These are phyloP conservation scores for Cicer judaicum DNA, from an alignment of 306 rosid species.

Conservation along the genomic window DNA sequence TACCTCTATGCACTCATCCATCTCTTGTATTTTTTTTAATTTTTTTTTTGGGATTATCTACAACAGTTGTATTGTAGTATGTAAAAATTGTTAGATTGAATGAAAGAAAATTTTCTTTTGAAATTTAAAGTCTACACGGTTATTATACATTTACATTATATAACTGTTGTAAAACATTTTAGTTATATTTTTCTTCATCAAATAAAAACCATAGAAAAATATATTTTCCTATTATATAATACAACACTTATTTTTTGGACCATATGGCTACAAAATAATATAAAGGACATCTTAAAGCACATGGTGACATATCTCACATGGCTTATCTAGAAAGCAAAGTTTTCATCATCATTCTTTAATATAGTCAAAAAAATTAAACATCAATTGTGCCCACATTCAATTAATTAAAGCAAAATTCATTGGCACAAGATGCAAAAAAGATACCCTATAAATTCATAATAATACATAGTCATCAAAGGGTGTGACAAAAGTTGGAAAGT, in stretches of 20 bases:
- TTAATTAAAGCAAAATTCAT: slow-evolving; percentile 24
- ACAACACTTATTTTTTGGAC: slow-evolving; percentile 42
- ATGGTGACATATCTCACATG: slow-evolving; percentile 58
- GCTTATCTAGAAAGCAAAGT: slow-evolving; percentile 49
- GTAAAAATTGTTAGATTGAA: too few species aligned
- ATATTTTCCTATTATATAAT: slow-evolving; percentile 13
- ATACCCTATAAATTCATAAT: slow-evolving; percentile 31
- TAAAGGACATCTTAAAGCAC: slow-evolving; percentile 43
- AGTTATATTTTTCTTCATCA: slow-evolving; percentile 1
- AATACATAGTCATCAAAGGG: neutral
- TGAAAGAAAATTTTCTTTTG: too few species aligned
- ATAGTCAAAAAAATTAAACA: slow-evolving; percentile 22
- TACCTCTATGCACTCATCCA: slow-evolving; percentile 32
- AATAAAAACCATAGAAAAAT: slow-evolving; percentile 5
- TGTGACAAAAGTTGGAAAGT: slow-evolving; percentile 45
- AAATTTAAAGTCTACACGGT: too few species aligned
- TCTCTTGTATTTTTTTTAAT: slow-evolving; percentile 1
- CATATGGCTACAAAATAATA: slow-evolving; percentile 34
- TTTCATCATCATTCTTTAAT: slow-evolving; percentile 33
- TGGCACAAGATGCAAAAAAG: slow-evolving; percentile 12
- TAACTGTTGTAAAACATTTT: too few species aligned
- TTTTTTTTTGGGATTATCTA: neutral
- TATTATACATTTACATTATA: too few species aligned
- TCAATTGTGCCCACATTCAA: slow-evolving; percentile 29
- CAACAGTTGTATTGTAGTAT: too few species aligned